Evolutionary conservation across 352 stramenopile genomes (phyloP), one percentile per base, ranked within the genome.

Genomic region (Aphanomyces invadans): DNA sequence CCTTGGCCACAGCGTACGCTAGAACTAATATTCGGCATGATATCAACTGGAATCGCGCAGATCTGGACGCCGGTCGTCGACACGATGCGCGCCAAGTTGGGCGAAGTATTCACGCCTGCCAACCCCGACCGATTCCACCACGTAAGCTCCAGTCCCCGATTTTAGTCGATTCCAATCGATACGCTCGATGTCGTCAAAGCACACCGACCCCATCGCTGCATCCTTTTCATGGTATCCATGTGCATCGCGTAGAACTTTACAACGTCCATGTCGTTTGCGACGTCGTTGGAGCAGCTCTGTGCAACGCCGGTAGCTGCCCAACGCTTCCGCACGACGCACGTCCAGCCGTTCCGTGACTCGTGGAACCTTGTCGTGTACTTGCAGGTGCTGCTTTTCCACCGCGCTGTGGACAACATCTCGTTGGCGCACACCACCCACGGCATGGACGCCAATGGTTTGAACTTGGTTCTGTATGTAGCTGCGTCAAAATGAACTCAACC

Each of bases 341-440:
- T 89, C 12, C 62, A 88, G 3, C 75, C 88, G 36, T 95, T 95
- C 70, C 89, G 87, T 62, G 83, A 92, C 49, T 89, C 88, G 70
- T 95, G 86, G 86, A 92, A 95, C 60, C 77, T 92, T 62, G 85
- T 91, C 44, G 80, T 93, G 21, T 95, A 95, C 74, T 93, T 92
- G 56, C 83, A 95, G 63, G 70, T 71, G n/a, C n/a, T n/a, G n/a
- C n/a, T n/a, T n/a, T n/a, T n/a, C n/a, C n/a, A n/a, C n/a, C n/a
- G n/a, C n/a, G n/a, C n/a, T n/a, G n/a, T n/a, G n/a, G n/a, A n/a
- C n/a, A n/a, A n/a, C n/a, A n/a, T n/a, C n/a, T n/a, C n/a, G n/a
- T n/a, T n/a, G n/a, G n/a, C n/a, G n/a, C n/a, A n/a, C n/a, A n/a
- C n/a, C n/a, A n/a, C n/a, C n/a, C 36, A 42, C 15, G 7, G 36